Base-by-base conservation (phyloP, 495 filamentous ascomycete species). In the Daldinia bambusicola region DNA sequence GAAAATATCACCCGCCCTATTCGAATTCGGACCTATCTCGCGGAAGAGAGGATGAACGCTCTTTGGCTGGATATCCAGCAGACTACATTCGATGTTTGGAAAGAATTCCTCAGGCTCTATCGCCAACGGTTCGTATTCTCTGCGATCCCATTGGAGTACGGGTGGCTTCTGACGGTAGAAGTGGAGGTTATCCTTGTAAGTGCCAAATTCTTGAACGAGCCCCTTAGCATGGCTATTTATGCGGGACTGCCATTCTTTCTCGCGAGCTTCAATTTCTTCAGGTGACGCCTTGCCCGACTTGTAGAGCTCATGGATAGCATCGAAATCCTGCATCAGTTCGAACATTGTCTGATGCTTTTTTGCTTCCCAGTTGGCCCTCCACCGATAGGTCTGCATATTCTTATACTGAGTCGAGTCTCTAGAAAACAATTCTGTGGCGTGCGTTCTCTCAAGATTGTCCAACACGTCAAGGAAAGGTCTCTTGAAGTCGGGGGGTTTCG, bases 71-170 rank as follows among this genome's bases (percentile, higher is more conserved):
- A 84, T 80, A 67, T 85, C 83, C 9, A 85, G 60, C n/a, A 85
- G 75, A 56, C 71, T 65, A 41, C 75, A 76, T 1, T 66, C 71
- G 5, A 77, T 60, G 40, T 80, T 79, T 9, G 88, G 90, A 69
- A 80, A 90, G 61, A 91, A 84, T 64, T 94, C 91, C 4, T 85
- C 75, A 0, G 74, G 32, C 10, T 83, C 55, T 22, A 86, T 82
- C 7, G 74, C 63, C 48, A 92, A 74, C 4, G 88, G 85, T 20
- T 91, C 87, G 50, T 84, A 88, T 7, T 77, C 79, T 30, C 91
- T 88, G 4, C 84, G 86, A 73, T 93, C 90, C 88, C 88, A 93
- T 55, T 79, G 63, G 1, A 93, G 78, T 5, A 84, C 40, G 0
- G 84, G 84, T 4, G 87, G 81, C 8, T 79, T 65, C 52, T 82